Base-by-base conservation (phyloP, 1,139 yeast genomes). In the Sugiyamaella castrensis region DNA sequence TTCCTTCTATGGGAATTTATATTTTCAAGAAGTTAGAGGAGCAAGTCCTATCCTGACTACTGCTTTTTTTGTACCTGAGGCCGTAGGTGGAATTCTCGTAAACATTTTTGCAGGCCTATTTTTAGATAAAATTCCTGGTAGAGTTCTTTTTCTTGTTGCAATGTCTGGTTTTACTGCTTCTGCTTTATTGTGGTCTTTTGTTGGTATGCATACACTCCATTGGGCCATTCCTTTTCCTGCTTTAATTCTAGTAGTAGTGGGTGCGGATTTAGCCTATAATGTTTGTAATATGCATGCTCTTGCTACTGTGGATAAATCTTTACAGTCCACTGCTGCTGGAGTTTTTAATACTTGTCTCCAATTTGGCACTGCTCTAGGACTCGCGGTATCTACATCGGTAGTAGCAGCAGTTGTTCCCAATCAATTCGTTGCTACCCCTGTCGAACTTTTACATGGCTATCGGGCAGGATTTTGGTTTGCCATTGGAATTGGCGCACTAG, bases 151-250 rank as follows among this genome's bases (percentile, higher is more conserved):
- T 57, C 43, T 61, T 2, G 53, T 67, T 12, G 76, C 74, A 2
- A 59, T 68, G 48, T 28, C 56, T 1, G 69, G 71, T 1, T 73
- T 70, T 53, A 36, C 67, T 4, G 66, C 58, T 1, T 56, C 74
- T 5, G 56, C 70, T 2, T 59, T 73, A 12, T 56, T 73, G 11
- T 74, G 77, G 77, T 67, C 71, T 0, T 68, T 75, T 7, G 63
- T 67, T 49, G 52, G 63, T 2, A 59, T 63, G 1, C 51, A 64
- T 38, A 57, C 71, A 29, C 61, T 64, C 31, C 74, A 72, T 53
- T 74, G 76, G 67, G 61, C 71, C 1, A 71, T 74, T 6, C 74
- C 77, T n/a, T 73, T 74, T 50, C 73, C 73, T 55, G 70, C 74
- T 0, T 65, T 69, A 39, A 52, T 64, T 24, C 56, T 71, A 15